Evolutionary conservation across 345 rosid genomes (phyloP).

Genomic region (Brassica rapa): DNA sequence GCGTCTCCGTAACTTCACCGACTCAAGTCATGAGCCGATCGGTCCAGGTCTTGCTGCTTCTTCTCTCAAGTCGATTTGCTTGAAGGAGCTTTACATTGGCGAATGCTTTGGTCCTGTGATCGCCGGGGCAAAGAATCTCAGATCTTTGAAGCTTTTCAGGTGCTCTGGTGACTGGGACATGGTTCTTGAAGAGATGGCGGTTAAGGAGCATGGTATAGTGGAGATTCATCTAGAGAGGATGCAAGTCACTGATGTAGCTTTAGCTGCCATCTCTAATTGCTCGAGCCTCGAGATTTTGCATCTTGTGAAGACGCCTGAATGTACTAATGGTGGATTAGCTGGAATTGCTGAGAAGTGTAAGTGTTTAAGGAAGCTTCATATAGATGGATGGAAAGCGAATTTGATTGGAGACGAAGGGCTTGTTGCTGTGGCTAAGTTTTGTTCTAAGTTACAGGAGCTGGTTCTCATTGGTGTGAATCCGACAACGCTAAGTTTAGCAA

Average conservation of each 20-base stretch:
- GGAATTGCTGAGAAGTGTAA: slow-evolving; percentile 57
- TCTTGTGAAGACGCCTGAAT: slow-evolving; percentile 74
- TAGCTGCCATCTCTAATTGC: slow-evolving; percentile 57
- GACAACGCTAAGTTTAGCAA: slow-evolving; percentile 33
- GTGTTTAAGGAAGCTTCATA: slow-evolving; percentile 66
- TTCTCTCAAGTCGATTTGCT: slow-evolving; percentile 66
- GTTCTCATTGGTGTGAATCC: slow-evolving; percentile 83
- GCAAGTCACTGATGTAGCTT: slow-evolving; percentile 71
- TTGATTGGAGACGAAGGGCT: slow-evolving; percentile 74
- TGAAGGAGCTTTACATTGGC: slow-evolving; percentile 77
- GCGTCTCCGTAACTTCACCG: slow-evolving; percentile 72
- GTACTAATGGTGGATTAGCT: slow-evolving; percentile 63
- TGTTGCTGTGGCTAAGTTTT: slow-evolving; percentile 57
- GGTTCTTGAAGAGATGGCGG: slow-evolving; percentile 52
- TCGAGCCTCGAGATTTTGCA: slow-evolving; percentile 66
- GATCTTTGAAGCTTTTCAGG: slow-evolving; percentile 69
- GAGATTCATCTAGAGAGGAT: slow-evolving; percentile 74
- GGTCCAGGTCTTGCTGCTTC: slow-evolving; percentile 61
- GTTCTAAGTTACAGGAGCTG: slow-evolving; percentile 67
- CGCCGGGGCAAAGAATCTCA: slow-evolving; percentile 58
- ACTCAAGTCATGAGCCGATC: slow-evolving; percentile 58
- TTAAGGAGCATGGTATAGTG: slow-evolving; percentile 48
- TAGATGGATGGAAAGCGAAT: slow-evolving; percentile 75
- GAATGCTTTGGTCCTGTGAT: slow-evolving; percentile 73
- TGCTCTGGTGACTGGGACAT: slow-evolving; percentile 86